Evolutionary conservation across 768 basidiomycete species (phyloP).

Genomic region (Leccinellum luteum): DNA sequence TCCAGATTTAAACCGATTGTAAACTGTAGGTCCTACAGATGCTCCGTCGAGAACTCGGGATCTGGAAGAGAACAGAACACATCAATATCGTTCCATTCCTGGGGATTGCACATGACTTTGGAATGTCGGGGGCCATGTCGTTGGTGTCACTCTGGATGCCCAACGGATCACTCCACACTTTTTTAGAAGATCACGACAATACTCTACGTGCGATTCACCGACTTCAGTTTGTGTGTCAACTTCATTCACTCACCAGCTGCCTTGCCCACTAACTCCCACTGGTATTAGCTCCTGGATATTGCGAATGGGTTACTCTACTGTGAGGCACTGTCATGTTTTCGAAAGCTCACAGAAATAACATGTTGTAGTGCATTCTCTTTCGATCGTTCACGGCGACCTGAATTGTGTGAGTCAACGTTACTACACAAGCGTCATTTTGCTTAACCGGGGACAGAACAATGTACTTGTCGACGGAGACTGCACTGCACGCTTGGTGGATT

Average conservation of each 20-base stretch:
- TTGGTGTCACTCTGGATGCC: too few species aligned
- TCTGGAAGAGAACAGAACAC: not conserved
- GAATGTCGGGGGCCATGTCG: too few species aligned
- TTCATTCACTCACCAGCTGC: not conserved
- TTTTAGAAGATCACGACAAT: too few species aligned
- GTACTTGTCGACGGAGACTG: not conserved
- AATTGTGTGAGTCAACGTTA: not conserved
- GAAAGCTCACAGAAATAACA: not conserved
- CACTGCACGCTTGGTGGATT: not conserved
- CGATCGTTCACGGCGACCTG: not conserved
- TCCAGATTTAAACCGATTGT: not conserved
- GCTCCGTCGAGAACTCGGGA: not conserved
- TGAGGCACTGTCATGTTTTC: not conserved
- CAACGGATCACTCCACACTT: too few species aligned
- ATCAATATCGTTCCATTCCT: not conserved
- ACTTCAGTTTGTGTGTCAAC: not conserved
- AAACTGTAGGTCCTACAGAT: not conserved
- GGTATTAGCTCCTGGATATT: not conserved
- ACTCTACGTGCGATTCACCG: not conserved
- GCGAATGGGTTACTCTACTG: not conserved
- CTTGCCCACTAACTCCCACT: not conserved
- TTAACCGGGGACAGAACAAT: not conserved
- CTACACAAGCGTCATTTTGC: not conserved
- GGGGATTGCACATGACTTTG: too few species aligned
- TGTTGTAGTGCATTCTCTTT: not conserved